Evolutionary conservation across 352 stramenopile genomes (phyloP).

Genomic region (Phytophthora colocasiae): DNA sequence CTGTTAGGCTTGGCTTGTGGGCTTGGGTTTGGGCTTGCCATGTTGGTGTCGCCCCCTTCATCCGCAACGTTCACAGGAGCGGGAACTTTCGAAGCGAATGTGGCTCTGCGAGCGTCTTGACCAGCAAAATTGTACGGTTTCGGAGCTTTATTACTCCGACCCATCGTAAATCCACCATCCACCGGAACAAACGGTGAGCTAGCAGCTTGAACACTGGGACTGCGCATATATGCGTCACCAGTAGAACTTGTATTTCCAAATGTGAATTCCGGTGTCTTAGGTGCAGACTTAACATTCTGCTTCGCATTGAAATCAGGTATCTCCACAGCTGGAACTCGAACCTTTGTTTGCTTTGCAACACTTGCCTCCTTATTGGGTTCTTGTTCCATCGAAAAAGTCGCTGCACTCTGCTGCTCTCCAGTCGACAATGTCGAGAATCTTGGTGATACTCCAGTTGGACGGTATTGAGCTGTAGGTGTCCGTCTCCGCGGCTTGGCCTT

Average conservation of each 20-base stretch:
- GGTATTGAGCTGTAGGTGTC: constrained; percentile 1
- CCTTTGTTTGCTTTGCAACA: not conserved
- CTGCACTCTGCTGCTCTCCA: constrained; percentile 6
- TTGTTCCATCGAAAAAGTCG: constrained; percentile 4
- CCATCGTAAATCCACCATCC: constrained; percentile 29
- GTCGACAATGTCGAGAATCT: constrained; percentile 19
- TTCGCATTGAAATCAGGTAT: constrained; percentile 7
- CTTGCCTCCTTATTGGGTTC: not conserved
- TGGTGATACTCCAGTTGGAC: constrained; percentile 13
- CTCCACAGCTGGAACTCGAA: constrained; percentile 13
- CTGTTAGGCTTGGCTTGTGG: constrained; percentile 1
- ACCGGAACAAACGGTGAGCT: constrained; percentile 2
- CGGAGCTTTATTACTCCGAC: constrained; percentile 12
- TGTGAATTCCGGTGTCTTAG: constrained; percentile 26
- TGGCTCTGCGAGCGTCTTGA: not conserved
- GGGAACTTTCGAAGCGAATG: constrained; percentile 1
- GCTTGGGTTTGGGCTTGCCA: constrained; percentile 28
- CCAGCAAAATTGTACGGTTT: constrained; percentile 35
- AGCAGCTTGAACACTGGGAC: constrained; percentile 16
- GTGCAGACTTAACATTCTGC: not conserved
- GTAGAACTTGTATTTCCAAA: constrained; percentile 23
- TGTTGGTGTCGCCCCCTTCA: constrained; percentile 11
- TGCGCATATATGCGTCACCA: constrained; percentile 27
- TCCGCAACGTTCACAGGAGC: constrained; percentile 3
- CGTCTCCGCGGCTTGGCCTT: constrained; percentile 5